These are phyloP conservation scores for Sarocladium kiliense DNA, from an alignment of 2,329 filamentous ascomycete genomes.

Conservation along the genomic window DNA sequence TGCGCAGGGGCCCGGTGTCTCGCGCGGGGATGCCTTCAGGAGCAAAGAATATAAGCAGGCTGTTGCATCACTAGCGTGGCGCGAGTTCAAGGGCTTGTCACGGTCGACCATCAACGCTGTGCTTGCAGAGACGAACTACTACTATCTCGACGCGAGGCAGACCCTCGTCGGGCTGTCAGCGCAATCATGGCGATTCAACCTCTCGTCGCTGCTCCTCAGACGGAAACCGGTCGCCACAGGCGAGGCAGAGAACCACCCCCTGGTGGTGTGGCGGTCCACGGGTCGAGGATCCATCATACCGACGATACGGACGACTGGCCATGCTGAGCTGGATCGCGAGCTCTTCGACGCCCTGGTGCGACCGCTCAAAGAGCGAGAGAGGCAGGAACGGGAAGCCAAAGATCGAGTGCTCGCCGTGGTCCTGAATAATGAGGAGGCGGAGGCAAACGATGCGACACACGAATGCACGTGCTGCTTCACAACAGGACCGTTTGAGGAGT, in stretches of 20 bases:
- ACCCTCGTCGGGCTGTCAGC: constrained; percentile 64
- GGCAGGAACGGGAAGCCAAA: constrained; percentile 38
- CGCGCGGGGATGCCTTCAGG: constrained; percentile 61
- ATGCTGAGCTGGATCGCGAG: constrained; percentile 57
- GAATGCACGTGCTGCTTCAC: constrained; percentile 79
- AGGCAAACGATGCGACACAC: constrained; percentile 48
- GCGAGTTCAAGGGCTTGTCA: constrained; percentile 71
- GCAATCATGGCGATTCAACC: constrained; percentile 72
- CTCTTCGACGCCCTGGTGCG: constrained; percentile 52
- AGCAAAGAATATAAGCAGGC: constrained; percentile 63
- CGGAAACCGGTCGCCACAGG: constrained; percentile 50
- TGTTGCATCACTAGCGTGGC: constrained; percentile 61
- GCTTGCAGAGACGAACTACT: constrained; percentile 74
- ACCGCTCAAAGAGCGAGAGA: constrained; percentile 43
- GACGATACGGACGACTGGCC: constrained; percentile 60
- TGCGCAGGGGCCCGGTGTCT: constrained; percentile 28
- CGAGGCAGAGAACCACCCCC: constrained; percentile 54
- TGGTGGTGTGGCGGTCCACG: constrained; percentile 56
- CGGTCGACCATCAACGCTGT: constrained; percentile 72
- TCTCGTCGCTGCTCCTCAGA: constrained; percentile 65
- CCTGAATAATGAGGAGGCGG: constrained; percentile 55
- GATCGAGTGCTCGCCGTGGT: constrained; percentile 49
- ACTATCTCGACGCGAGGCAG: constrained; percentile 66
- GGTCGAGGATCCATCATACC: constrained; percentile 54
- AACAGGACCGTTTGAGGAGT: constrained; percentile 65